Evolutionary conservation across 2,329 filamentous ascomycete genomes (phyloP).

Genomic region (Nothopassalora personata): DNA sequence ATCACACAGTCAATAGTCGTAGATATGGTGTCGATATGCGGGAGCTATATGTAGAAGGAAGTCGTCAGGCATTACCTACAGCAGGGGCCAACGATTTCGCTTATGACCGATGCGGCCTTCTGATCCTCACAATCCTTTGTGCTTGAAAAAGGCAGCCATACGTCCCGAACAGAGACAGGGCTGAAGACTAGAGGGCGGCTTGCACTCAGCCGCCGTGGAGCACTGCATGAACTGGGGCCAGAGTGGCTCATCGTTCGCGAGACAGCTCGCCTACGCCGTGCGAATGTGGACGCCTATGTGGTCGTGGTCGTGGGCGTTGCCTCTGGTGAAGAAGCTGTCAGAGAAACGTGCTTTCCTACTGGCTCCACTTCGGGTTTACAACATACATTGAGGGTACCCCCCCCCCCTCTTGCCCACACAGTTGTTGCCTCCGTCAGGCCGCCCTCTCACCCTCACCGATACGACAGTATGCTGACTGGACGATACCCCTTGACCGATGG

Average conservation of each 20-base stretch:
- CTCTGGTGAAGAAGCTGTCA: not conserved
- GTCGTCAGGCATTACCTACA: not conserved
- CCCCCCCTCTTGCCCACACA: no score
- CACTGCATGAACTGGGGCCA: not conserved
- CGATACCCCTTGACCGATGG: no score
- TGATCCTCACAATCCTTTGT: not conserved
- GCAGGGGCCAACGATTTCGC: not conserved
- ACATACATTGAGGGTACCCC: no score
- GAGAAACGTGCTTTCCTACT: not conserved
- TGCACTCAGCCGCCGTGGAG: slow-evolving; percentile 1
- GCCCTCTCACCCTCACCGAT: no score
- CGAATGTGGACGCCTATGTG: not conserved
- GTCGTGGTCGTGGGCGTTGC: not conserved
- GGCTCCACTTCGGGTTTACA: no score
- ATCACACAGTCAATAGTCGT: not conserved
- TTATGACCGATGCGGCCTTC: not conserved
- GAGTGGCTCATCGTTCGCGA: not conserved
- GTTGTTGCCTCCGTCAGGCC: no score
- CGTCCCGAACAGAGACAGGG: not conserved
- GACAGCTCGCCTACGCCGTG: not conserved
- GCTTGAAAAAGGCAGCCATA: not conserved
- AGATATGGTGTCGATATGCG: not conserved
- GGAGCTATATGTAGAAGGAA: not conserved
- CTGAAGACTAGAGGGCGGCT: slow-evolving; percentile 1
- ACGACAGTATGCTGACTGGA: no score